phyloP scores from a whole-genome alignment of 129 eudicot genomes.

The Flaveria trinervia region DNA sequence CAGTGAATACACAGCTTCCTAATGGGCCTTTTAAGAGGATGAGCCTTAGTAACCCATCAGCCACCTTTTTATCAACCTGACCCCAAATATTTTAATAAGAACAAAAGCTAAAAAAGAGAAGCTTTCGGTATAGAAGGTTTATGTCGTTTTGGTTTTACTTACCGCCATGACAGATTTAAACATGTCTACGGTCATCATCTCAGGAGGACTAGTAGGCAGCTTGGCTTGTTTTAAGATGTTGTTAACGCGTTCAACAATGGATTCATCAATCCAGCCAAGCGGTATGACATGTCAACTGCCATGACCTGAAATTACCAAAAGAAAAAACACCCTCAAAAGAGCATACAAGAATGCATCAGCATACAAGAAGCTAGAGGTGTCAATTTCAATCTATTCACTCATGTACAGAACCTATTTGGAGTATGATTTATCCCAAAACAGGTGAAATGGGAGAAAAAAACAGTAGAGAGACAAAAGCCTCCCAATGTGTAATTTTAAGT shows the following conservation, averaged over 20 bases:
- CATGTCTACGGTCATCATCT: constrained; percentile 86
- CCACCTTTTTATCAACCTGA: constrained; percentile 97
- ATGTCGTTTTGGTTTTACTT: constrained; percentile 30
- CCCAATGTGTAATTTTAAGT: neutral
- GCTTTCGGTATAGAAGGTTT: neutral
- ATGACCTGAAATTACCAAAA: constrained; percentile 57
- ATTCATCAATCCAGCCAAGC: constrained; percentile 96
- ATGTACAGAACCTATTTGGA: neutral
- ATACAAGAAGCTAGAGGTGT: neutral
- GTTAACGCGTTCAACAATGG: constrained; percentile 60
- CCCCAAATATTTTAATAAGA: neutral
- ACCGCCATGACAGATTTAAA: constrained; percentile 97
- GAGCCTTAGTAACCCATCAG: constrained; percentile 94
- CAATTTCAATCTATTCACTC: neutral
- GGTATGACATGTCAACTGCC: constrained; percentile 96
- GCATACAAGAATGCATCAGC: neutral
- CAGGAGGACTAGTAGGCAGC: constrained; percentile 82
- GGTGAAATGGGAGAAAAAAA: neutral
- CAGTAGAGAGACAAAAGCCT: neutral
- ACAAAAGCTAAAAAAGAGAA: neutral
- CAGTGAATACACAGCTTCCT: constrained; percentile 84
- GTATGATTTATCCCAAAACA: neutral
- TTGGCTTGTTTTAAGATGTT: constrained; percentile 72
- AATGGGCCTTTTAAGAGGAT: constrained; percentile 94
- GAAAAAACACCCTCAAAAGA: constrained; percentile 27